phyloP scores from a whole-genome alignment of 768 basidiomycete genomes.

The Phanerochaete carnosa region DNA sequence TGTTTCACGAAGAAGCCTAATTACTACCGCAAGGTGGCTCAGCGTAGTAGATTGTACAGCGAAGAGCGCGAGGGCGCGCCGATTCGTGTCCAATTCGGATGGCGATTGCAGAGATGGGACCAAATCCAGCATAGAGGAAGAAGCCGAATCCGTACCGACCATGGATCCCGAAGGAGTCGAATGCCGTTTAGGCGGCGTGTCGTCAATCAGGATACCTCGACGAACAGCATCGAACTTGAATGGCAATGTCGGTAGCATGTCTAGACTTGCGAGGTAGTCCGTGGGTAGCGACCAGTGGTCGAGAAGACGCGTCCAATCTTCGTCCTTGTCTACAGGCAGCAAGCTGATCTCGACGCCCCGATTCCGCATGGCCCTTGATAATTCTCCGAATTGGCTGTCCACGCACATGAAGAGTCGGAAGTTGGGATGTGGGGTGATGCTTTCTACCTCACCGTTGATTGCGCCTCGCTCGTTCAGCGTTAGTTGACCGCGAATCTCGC shows the following conservation, averaged over 20 bases:
- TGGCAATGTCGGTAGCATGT: neutral
- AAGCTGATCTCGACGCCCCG: conserved; percentile 85
- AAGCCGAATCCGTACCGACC: conserved; percentile 5
- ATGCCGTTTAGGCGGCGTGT: neutral
- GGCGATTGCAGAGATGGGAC: neutral
- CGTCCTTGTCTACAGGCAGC: conserved; percentile 27
- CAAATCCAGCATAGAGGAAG: conserved; percentile 6
- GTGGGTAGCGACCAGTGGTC: conserved; percentile 50
- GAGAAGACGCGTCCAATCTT: conserved; percentile 45
- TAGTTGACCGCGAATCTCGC: conserved; percentile 79
- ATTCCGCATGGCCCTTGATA: conserved; percentile 98
- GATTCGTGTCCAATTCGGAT: neutral
- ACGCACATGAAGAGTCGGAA: conserved; percentile 95
- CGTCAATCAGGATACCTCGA: conserved; percentile 6
- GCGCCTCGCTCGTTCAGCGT: conserved; percentile 89
- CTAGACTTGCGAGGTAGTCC: neutral
- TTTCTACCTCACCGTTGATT: conserved; percentile 69
- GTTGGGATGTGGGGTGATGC: conserved; percentile 77
- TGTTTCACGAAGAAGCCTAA: neutral
- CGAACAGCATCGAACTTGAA: conserved; percentile 4
- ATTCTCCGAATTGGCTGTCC: conserved; percentile 87
- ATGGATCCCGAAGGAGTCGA: conserved; percentile 6
- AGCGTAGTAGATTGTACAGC: neutral
- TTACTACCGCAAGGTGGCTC: neutral
- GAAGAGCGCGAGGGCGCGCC: neutral